Evolutionary conservation across 2,329 filamentous ascomycete species (phyloP), one percentile per base, ranked within the genome.

Genomic region (Ceratocystis papillata): DNA sequence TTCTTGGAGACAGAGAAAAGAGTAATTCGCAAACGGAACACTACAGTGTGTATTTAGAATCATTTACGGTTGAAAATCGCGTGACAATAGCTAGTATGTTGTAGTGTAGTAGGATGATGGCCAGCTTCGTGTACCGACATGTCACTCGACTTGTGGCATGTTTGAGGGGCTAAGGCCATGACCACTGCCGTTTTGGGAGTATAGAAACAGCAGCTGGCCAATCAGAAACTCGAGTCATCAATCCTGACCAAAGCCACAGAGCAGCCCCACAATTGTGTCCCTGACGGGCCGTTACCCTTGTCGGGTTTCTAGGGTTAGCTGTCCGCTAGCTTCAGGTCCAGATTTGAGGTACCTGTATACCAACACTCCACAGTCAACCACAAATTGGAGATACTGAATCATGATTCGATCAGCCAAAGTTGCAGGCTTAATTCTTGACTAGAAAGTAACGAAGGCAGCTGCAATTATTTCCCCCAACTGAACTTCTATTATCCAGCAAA

Each of bases 141-240:
- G 55, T 59, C 55, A 59, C 55, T 59, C 25, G 55, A 59, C 55
- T 59, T 59, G 28, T 59, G 55, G 55, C 55, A 59, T 59, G 55
- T 59, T 59, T 37, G 17, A 30, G 30, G n/a, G 28, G 17, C 28
- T 25, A 57, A 57, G 8, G n/a, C 53, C 28, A 59, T 2, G 3
- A 6, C 17, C 28, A 59, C 28, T 59, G 30, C 55, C 28, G 55
- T 37, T 59, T 59, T 37, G 25, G 55, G 55, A n/a, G 33, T n/a
- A 20, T 37, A 10, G 5, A 30, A n/a, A n/a, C 28, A n/a, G 15
- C 15, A 59, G 55, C 8, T 59, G 25, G 28, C 55, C 55, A 59
- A 59, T 59, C 5, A 59, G 28, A 17, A 30, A 2, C 3, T 4
- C 3, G 7, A 3, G 5, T 53, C 10, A 15, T n/a, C 20, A 25